These are phyloP conservation scores for Chamaenerion angustifolium DNA, from an alignment of 345 rosid species.

Conservation along the genomic window DNA sequence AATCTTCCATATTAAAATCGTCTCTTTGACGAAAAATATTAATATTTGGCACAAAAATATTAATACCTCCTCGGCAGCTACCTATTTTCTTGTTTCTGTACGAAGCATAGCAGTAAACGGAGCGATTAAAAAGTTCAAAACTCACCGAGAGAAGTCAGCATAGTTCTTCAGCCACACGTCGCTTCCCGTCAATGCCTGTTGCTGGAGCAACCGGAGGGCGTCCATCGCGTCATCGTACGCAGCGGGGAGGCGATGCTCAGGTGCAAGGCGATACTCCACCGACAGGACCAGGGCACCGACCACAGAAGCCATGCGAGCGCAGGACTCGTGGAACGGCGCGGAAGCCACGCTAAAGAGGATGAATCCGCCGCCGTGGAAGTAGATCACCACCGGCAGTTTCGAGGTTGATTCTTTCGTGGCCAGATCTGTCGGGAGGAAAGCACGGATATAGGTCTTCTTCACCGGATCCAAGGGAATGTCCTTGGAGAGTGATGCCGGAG, in stretches of 20 bases:
- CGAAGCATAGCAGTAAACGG: no score
- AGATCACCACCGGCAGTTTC: conserved; percentile 49
- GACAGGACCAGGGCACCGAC: conserved; percentile 46
- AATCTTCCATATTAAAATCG: no score
- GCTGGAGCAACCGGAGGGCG: conserved; percentile 49
- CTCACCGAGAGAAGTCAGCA: conserved; percentile 28
- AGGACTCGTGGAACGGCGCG: conserved; percentile 34
- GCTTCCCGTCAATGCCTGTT: conserved; percentile 34
- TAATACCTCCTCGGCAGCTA: no score
- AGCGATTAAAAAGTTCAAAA: neutral
- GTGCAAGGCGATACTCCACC: conserved; percentile 76
- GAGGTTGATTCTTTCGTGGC: conserved; percentile 12
- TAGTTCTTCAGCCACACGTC: conserved; percentile 53
- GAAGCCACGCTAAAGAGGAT: conserved; percentile 36
- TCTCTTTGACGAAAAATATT: no score
- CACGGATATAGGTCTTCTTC: conserved; percentile 41
- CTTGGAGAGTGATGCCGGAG: conserved; percentile 20
- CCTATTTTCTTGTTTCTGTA: no score
- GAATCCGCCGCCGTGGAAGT: conserved; percentile 78
- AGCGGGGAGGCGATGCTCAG: conserved; percentile 89
- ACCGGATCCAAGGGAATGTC: conserved; percentile 44
- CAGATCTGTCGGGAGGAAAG: conserved; percentile 33
- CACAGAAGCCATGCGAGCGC: conserved; percentile 26
- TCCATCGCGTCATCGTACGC: conserved; percentile 74
- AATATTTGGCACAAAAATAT: no score